Percentiles rank a stretch among this genome's conserved stretches.
Conservation (phyloP, 768 basidiomycete species). For the Phaeotremella skinneri region DNA sequence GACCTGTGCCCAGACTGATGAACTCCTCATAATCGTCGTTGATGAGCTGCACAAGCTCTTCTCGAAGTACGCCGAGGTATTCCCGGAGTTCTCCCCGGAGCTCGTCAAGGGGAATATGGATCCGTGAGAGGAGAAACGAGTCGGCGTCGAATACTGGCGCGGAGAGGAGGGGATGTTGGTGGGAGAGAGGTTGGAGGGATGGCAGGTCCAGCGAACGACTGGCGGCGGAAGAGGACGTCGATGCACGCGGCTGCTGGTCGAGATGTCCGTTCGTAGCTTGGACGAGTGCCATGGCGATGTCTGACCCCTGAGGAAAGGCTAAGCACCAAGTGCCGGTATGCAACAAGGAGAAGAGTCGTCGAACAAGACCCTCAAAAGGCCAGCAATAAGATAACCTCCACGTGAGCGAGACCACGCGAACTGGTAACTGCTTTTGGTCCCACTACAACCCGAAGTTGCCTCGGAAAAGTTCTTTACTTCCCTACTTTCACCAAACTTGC, state of each 20-base stretch:
- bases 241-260: constrained; percentile 1
- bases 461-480: neutral
- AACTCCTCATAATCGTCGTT: constrained; percentile 99
- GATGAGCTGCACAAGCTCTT: constrained; percentile 90
- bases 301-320: neutral
- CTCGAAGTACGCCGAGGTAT: constrained; percentile 77
- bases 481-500: neutral
- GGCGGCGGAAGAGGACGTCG: constrained; percentile 12
- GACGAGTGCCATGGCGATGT: neutral
- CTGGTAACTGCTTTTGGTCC: neutral
- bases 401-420: neutral
- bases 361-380: no score
- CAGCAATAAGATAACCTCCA: no score
- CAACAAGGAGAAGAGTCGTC: no score
- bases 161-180: constrained; percentile 70
- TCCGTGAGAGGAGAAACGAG: constrained; percentile 78
- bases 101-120: constrained; percentile 81
- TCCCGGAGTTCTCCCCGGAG: constrained; percentile 81
- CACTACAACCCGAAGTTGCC: neutral
- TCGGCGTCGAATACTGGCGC: constrained; percentile 76
- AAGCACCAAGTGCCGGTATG: no score
- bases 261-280: neutral
- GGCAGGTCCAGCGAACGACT: constrained; percentile 48
- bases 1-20: constrained; percentile 88
- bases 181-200: constrained; percentile 65